A percentile compares a stretch with the other conserved stretches of the same genome.
Evolutionary conservation across 805 yeast genomes (phyloP).

Genomic region (Monosporozyma servazzii): DNA sequence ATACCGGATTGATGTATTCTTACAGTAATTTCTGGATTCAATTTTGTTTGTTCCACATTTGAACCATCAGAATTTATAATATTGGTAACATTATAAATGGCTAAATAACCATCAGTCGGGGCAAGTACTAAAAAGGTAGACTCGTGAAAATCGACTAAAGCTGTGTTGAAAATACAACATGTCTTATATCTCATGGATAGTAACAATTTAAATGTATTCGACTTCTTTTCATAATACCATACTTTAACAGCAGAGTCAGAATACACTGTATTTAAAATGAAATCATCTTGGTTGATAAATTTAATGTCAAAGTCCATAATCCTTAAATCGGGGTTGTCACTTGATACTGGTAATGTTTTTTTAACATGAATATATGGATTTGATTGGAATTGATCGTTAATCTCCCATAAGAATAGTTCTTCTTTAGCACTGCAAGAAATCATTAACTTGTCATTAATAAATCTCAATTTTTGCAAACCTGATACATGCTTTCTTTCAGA

Average conservation of each 20-base stretch:
- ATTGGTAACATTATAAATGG: conserved; percentile 47
- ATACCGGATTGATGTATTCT: conserved; percentile 77
- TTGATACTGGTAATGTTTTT: conserved; percentile 46
- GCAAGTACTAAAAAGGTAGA: conserved; percentile 40
- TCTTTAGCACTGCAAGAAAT: conserved; percentile 74
- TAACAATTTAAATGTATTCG: conserved; percentile 36
- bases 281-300: conserved; percentile 27
- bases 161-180: conserved; percentile 66
- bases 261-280: conserved; percentile 54
- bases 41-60: neutral
- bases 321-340: conserved; percentile 69
- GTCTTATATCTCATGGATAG: conserved; percentile 49
- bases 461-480: conserved; percentile 69
- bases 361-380: conserved; percentile 41
- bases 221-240: conserved; percentile 42
- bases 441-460: conserved; percentile 42
- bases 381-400: conserved; percentile 31
- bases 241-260: conserved; percentile 73
- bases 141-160: conserved; percentile 32
- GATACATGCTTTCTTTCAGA: conserved; percentile 75
- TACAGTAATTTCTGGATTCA: neutral
- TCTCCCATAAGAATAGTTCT: conserved; percentile 75
- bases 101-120: conserved; percentile 77
- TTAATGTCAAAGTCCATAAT: conserved; percentile 73
- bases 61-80: conserved; percentile 4